Conservation (phyloP, 306 rosid genomes). For the Sicyos edulis region DNA sequence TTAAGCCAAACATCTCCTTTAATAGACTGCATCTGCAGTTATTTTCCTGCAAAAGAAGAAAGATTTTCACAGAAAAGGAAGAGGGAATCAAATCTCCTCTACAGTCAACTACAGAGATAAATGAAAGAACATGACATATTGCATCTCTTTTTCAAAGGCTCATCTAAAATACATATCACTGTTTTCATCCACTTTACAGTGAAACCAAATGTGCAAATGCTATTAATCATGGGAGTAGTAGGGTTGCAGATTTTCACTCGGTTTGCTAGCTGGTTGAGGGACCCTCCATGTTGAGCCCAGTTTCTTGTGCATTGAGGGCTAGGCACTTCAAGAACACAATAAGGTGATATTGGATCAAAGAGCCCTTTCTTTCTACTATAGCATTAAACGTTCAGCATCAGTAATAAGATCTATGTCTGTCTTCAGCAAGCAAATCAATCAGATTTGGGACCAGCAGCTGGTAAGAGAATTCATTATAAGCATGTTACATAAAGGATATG, state of each 20-base stretch:
- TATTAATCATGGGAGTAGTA: slow-evolving; percentile 22
- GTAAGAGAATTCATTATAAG: neutral
- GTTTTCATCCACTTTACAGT: slow-evolving; percentile 24
- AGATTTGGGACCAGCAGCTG: neutral
- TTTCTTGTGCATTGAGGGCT: slow-evolving; percentile 14
- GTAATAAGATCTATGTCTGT: neutral
- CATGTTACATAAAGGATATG: neutral
- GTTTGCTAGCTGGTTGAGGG: slow-evolving; percentile 39
- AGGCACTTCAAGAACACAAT: neutral
- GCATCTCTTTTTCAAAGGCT: slow-evolving; percentile 21
- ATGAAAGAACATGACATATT: slow-evolving; percentile 17
- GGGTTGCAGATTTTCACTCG: slow-evolving; percentile 32
- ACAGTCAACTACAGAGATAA: neutral
- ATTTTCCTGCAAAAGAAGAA: no score
- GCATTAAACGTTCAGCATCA: slow-evolving; percentile 5
- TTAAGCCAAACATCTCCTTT: no score
- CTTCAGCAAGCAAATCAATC: slow-evolving; percentile 6
- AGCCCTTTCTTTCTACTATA: slow-evolving; percentile 3
- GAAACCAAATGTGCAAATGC: slow-evolving; percentile 12
- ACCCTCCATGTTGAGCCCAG: slow-evolving; percentile 25
- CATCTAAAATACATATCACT: slow-evolving; percentile 7
- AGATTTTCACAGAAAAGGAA: neutral
- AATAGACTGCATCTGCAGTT: no score
- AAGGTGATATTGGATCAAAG: neutral
- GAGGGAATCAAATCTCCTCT: slow-evolving; percentile 8